phyloP scores from a whole-genome alignment of 371 early-diverging fungal genomes.

The Mortierella sp. region DNA sequence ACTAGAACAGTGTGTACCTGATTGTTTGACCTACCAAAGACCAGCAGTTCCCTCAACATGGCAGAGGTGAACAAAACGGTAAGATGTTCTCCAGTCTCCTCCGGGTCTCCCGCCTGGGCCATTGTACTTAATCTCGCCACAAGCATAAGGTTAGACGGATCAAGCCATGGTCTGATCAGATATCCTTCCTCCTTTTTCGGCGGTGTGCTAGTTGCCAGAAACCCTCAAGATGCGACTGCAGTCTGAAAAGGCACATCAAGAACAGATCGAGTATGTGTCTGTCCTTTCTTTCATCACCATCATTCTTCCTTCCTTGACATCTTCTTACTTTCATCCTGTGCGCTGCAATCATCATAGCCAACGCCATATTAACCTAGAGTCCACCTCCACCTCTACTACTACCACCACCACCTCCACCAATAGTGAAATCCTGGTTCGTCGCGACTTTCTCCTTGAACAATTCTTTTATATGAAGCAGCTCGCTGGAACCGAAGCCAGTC shows the following conservation, averaged over 20 bases:
- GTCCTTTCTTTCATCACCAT: not conserved
- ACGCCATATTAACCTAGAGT: too few relatives aligned
- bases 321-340: too few relatives aligned
- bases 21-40: slow-evolving; percentile 26
- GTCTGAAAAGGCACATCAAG: slow-evolving; percentile 48
- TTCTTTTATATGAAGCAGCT: slow-evolving; percentile 54
- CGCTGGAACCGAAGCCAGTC: slow-evolving; percentile 46
- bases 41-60: slow-evolving; percentile 46
- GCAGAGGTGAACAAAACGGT: slow-evolving; percentile 51
- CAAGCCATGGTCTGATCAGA: slow-evolving; percentile 1
- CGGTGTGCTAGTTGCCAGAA: slow-evolving; percentile 36
- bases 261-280: slow-evolving; percentile 45
- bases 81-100: slow-evolving; percentile 2
- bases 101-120: not conserved
- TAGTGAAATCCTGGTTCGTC: slow-evolving; percentile 47
- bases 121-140: too few relatives aligned
- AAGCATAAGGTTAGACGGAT: too few relatives aligned
- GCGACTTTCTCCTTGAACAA: slow-evolving; percentile 43
- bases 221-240: slow-evolving; percentile 53
- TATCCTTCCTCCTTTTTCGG: not conserved
- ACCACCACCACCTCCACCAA: too few relatives aligned
- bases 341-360: too few relatives aligned
- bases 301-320: too few relatives aligned
- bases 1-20: slow-evolving; percentile 35
- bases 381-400: too few relatives aligned